Base-by-base conservation (phyloP, 495 filamentous ascomycete species). In the Podospora conica region DNA sequence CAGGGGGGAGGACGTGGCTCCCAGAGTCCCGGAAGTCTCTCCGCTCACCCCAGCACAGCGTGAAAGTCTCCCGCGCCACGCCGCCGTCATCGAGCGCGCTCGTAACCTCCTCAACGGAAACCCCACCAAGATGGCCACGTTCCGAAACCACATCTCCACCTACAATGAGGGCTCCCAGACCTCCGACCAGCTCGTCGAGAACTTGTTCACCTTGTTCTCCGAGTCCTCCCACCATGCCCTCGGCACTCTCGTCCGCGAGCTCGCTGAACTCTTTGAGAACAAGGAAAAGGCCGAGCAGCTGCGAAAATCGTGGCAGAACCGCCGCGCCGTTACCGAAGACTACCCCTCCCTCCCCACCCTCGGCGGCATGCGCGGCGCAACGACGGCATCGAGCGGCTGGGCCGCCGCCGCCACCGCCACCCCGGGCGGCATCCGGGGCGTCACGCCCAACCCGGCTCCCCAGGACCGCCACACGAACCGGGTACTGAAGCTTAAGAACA, bases 281-380 rank as follows among this genome's bases (percentile, higher is more conserved):
- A 83, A 88, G 54, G 71, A 70, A 11, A 97, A 96, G 72, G 85
- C 83, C 12, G 87, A 86, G 10, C 81, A 78, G 3, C 82, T 99
- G 1, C 84, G 90, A 3, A 89, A 86, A 68, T 88, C 93, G 5
- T 98, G 93, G 94, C 90, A 90, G 66, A 91, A 97, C 77, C 96
- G 95, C 91, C 91, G 90, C 15, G 93, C 91, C 10, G 91, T 94
- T 71, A 94, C 96, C 69, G 95, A 97, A 77, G 94, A 98, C 77
- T 98, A 97, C 71, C 95, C 95, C 0, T 90, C 91, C 0, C 84
- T 98, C 0, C 93, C 93, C 3, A 87, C 88, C 0, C 81, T 91
- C 2, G 81, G 85, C 58, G 89, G 89, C 58, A 80, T 86, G 77
- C 80, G 74, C 40, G 79, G 81, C 11, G 78, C 75, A 7, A 80